A percentile compares a stretch with the other conserved stretches of the same genome.
Conservation (phyloP, 2,329 filamentous ascomycete species). For the Stromatinia cepivora region DNA sequence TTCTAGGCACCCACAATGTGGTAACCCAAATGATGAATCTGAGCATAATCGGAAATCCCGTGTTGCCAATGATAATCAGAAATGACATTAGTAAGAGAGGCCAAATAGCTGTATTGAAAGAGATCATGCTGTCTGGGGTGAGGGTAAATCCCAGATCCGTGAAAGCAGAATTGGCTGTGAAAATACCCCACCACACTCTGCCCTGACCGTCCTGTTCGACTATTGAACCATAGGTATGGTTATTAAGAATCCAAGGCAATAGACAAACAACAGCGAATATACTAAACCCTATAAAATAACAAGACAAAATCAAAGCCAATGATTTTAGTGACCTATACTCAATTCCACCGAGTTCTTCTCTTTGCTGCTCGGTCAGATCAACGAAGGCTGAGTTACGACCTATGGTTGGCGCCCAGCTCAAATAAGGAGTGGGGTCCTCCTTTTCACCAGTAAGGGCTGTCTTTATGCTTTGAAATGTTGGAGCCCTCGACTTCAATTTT, state of each 20-base stretch:
- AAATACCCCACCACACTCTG: conserved; percentile 88
- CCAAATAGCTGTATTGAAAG: conserved; percentile 76
- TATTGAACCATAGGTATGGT: conserved; percentile 60
- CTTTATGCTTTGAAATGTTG: conserved; percentile 60
- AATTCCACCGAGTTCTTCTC: conserved; percentile 93
- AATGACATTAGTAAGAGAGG: conserved; percentile 77
- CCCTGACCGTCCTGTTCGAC: conserved; percentile 63
- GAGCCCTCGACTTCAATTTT: conserved; percentile 27
- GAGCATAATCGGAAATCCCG: conserved; percentile 91
- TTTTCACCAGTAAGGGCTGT: conserved; percentile 46
- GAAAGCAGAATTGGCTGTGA: conserved; percentile 83
- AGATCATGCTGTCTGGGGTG: conserved; percentile 90
- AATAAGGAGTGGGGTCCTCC: conserved; percentile 71
- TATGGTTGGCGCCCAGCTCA: conserved; percentile 91
- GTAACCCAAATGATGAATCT: conserved; percentile 86
- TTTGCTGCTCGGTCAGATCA: conserved; percentile 82
- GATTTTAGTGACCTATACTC: conserved; percentile 93
- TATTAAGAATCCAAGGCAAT: conserved; percentile 75
- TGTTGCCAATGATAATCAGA: conserved; percentile 92
- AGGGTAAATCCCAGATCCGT: conserved; percentile 94
- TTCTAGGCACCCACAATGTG: conserved; percentile 64
- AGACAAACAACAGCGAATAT: conserved; percentile 72
- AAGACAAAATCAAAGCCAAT: conserved; percentile 72
- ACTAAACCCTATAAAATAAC: conserved; percentile 84
- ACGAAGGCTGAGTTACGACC: conserved; percentile 92